phyloP scores from a whole-genome alignment of 352 stramenopile species.

The Globisporangium abappressorium region DNA sequence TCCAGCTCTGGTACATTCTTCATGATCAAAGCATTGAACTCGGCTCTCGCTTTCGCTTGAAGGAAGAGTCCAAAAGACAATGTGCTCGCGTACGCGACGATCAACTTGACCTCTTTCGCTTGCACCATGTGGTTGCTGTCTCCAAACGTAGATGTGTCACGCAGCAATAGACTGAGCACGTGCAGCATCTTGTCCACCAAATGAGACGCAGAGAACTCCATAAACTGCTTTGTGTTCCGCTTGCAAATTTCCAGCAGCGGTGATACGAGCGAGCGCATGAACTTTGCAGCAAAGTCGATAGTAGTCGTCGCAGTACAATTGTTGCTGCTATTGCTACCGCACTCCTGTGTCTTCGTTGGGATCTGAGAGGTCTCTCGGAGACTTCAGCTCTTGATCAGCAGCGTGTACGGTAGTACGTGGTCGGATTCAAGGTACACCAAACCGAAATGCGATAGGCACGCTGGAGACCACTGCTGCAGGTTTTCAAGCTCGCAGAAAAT shows the following conservation, averaged over 20 bases:
- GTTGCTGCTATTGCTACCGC: not conserved
- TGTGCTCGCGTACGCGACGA: slow-evolving; percentile 35
- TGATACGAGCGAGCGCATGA: slow-evolving; percentile 44
- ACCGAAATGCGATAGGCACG: slow-evolving; percentile 44
- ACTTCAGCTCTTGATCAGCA: slow-evolving; percentile 66
- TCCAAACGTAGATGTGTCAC: slow-evolving; percentile 22
- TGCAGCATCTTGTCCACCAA: slow-evolving; percentile 45
- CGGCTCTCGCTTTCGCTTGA: slow-evolving; percentile 21
- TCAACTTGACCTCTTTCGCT: slow-evolving; percentile 27
- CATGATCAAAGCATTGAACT: slow-evolving; percentile 27
- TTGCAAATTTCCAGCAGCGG: slow-evolving; percentile 57
- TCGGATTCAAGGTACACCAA: slow-evolving; percentile 57
- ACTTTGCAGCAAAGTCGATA: slow-evolving; percentile 34
- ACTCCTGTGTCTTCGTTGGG: slow-evolving; percentile 1
- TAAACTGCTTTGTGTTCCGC: slow-evolving; percentile 29
- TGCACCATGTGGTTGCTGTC: slow-evolving; percentile 12
- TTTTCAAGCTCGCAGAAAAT: slow-evolving; percentile 60
- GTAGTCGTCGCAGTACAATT: not conserved
- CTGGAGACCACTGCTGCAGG: slow-evolving; percentile 53
- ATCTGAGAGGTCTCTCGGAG: slow-evolving; percentile 22
- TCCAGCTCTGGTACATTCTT: slow-evolving; percentile 29
- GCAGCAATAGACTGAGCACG: slow-evolving; percentile 37
- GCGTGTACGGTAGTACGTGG: slow-evolving; percentile 50
- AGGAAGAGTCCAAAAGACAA: slow-evolving; percentile 36
- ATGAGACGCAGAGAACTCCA: slow-evolving; percentile 44